phyloP scores from a whole-genome alignment of 1,284 basidiomycete genomes.

The Ganoderma lucidum region DNA sequence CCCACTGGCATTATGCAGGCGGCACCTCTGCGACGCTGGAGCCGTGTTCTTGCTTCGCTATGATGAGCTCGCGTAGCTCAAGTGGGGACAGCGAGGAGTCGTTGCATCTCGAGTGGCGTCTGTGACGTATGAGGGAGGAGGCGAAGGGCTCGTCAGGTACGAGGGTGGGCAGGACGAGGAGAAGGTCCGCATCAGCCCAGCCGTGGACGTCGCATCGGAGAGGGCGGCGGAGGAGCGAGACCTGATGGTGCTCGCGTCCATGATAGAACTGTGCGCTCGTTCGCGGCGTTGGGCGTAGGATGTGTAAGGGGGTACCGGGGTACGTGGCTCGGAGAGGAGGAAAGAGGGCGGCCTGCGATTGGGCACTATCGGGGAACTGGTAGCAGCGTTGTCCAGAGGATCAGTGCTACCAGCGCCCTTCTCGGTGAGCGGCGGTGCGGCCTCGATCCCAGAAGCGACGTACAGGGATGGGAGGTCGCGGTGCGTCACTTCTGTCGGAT shows the following conservation, averaged over 20 bases:
- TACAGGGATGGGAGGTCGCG: background rate
- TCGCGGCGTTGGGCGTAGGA: background rate
- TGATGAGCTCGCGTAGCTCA: background rate
- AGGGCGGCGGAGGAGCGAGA: background rate
- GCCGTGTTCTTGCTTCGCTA: background rate
- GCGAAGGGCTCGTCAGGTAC: background rate
- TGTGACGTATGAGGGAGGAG: background rate
- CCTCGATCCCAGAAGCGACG: background rate
- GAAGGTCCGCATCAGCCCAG: background rate
- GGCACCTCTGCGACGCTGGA: background rate
- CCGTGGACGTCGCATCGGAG: background rate
- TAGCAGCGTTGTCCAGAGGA: too few relatives aligned
- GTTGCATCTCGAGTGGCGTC: background rate
- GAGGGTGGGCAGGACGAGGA: background rate
- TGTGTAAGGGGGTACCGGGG: background rate
- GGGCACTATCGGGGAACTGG: background rate
- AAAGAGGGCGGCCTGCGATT: background rate
- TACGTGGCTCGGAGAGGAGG: background rate
- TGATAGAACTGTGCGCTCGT: background rate
- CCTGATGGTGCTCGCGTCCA: background rate
- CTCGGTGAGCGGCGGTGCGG: background rate
- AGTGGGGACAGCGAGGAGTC: background rate
- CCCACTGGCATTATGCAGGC: background rate
- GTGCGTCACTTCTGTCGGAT: conserved; percentile 12
- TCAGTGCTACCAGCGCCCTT: too few relatives aligned